Base-by-base conservation (phyloP, 192 early-diverging fungal species). In the Cetraspora pellucida region DNA sequence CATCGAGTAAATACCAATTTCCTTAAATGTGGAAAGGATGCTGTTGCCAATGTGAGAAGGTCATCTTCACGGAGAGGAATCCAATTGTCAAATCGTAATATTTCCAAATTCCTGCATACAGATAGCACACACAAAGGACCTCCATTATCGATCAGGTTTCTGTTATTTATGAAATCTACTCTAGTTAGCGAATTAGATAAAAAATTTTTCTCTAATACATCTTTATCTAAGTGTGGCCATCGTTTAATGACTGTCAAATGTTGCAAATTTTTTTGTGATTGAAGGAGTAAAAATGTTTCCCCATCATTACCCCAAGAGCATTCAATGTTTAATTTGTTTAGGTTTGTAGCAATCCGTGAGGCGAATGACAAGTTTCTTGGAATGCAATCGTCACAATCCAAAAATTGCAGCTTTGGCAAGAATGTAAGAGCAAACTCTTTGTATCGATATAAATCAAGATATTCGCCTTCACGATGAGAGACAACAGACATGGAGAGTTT, bases 221-320 rank as follows among this genome's bases (percentile, higher is more conserved):
- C 10, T 23, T 68, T 21, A 14, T 27, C 21, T 14, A 68, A 45
- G 14, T 27, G 0, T 49, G 66, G 66, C 44, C 66, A 68, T 21
- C 46, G n/a, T 47, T 68, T 68, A 7, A 2, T 68, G 6, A 68
- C 45, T 21, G 25, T 47, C 16, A 68, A 27, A 14, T 47, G 44
- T 27, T 16, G 2, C 17, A 68, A 68, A 10, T 27, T 11, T 28
- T 14, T 68, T 47, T 68, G 66, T 16, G 23, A 2, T 47, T 27
- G 25, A 23, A 68, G 10, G 14, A 68, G 19, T 47, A 14, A 25
- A 10, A 23, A 25, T 68, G 25, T 23, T 28, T 45, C 10, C 46
- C 1, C 37, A 68, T 68, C 66, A 68, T 68, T 68, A 14, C 25
- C 23, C 66, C 66, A 68, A 47, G 66, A 68, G 16, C 66, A 68